Evolutionary conservation across 306 rosid genomes (phyloP).

Genomic region (Lupinus albus): DNA sequence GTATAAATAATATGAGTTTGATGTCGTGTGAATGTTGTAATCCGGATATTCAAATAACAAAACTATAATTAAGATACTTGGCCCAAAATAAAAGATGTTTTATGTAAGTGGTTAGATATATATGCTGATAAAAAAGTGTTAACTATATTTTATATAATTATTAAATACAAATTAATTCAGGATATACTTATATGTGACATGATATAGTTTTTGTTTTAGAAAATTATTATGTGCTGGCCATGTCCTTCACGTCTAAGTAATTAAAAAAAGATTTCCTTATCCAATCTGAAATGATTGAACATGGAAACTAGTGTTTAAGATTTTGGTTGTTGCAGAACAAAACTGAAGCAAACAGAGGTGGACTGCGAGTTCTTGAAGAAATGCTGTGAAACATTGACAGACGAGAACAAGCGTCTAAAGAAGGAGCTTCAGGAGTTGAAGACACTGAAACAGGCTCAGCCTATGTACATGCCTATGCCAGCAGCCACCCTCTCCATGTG

Average conservation of each 20-base stretch:
- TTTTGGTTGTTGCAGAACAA: slow-evolving; percentile 60
- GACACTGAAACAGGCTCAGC: slow-evolving; percentile 64
- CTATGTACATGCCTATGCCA: slow-evolving; percentile 87
- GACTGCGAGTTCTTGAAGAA: slow-evolving; percentile 91
- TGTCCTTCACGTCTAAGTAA: neutral
- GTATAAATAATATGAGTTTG: too few species aligned
- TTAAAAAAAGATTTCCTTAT: neutral
- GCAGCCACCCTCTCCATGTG: slow-evolving; percentile 88
- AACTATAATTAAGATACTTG: neutral
- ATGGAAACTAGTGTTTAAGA: neutral
- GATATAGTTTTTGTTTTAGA: neutral
- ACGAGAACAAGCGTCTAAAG: slow-evolving; percentile 82
- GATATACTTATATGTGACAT: neutral
- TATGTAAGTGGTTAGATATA: too few species aligned
- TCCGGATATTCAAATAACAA: neutral
- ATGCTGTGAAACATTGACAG: slow-evolving; percentile 84
- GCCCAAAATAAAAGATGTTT: neutral
- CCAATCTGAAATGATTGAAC: neutral
- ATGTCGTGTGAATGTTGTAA: too few species aligned
- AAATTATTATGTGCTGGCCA: neutral
- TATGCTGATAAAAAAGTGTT: too few species aligned
- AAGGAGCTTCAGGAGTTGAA: slow-evolving; percentile 86
- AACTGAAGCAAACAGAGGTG: slow-evolving; percentile 94
- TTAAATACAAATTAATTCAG: neutral
- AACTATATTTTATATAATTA: too few species aligned